A percentile compares a stretch with the other conserved stretches of the same genome.
These are phyloP conservation scores for Candida ortonii DNA, from an alignment of 805 yeast genomes.

Conservation along the genomic window DNA sequence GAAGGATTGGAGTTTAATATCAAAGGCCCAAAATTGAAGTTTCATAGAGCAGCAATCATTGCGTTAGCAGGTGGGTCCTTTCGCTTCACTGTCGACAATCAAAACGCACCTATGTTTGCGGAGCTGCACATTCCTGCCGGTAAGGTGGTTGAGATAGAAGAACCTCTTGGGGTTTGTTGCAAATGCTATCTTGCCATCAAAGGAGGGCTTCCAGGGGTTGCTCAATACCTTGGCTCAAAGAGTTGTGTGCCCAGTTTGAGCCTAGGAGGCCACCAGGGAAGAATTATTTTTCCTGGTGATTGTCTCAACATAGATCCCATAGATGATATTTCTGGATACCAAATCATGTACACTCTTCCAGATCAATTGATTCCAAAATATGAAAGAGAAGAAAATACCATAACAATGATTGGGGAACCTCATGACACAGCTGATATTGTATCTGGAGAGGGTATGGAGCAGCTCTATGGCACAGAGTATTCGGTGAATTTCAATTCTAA, in stretches of 20 bases:
- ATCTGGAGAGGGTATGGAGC: constrained; percentile 64
- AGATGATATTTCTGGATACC: constrained; percentile 58
- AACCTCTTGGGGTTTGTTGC: constrained; percentile 68
- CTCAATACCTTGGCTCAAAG: constrained; percentile 89
- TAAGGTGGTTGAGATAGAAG: constrained; percentile 73
- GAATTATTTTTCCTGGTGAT: constrained; percentile 87
- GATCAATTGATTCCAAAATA: constrained; percentile 53
- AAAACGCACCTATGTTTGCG: constrained; percentile 56
- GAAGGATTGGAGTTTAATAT: constrained; percentile 91
- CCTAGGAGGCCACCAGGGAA: constrained; percentile 92
- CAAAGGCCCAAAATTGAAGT: constrained; percentile 78
- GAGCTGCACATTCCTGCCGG: constrained; percentile 73
- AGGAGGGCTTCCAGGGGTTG: constrained; percentile 84
- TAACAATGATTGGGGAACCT: constrained; percentile 94
- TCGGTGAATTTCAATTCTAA: constrained; percentile 95
- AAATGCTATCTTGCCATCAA: constrained; percentile 85
- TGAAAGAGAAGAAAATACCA: constrained; percentile 60
- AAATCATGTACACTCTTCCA: constrained; percentile 71
- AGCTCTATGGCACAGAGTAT: constrained; percentile 78
- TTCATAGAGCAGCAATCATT: constrained; percentile 75
- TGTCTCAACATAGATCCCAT: constrained; percentile 77
- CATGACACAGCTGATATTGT: constrained; percentile 97
- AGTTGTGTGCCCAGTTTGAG: constrained; percentile 91
- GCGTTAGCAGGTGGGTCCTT: constrained; percentile 89
- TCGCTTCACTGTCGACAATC: constrained; percentile 62